phyloP scores from a whole-genome alignment of 768 basidiomycete species.

The Kwoniella pini region DNA sequence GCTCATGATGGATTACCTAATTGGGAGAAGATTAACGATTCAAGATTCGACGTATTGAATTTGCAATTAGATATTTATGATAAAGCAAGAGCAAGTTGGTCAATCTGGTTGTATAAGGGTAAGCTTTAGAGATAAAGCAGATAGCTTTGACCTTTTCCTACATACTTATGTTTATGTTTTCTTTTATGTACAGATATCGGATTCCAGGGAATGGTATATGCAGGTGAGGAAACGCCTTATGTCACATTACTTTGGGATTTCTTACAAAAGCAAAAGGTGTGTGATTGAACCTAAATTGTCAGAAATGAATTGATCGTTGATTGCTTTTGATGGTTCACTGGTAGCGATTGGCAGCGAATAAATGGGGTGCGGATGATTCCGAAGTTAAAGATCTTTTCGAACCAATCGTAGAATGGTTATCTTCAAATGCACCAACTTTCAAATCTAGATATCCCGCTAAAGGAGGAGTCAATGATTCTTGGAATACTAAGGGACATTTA shows the following conservation, averaged over 20 bases:
- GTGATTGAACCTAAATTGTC: too few species aligned
- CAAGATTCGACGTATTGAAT: slow-evolving; percentile 66
- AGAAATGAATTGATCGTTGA: neutral
- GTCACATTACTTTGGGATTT: slow-evolving; percentile 69
- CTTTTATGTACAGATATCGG: slow-evolving; percentile 34
- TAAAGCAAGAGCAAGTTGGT: slow-evolving; percentile 63
- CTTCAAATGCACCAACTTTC: slow-evolving; percentile 57
- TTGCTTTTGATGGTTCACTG: neutral
- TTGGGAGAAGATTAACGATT: slow-evolving; percentile 68
- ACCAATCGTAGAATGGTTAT: slow-evolving; percentile 63
- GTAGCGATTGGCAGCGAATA: slow-evolving; percentile 70
- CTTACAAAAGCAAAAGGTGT: slow-evolving; percentile 72
- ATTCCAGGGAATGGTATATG: slow-evolving; percentile 77
- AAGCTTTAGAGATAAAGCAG: neutral
- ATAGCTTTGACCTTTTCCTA: neutral
- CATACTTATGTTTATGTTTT: neutral
- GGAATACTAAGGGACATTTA: slow-evolving; percentile 44
- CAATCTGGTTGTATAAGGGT: slow-evolving; percentile 81
- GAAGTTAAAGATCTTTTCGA: slow-evolving; percentile 63
- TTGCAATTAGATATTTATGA: slow-evolving; percentile 75
- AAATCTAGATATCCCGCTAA: slow-evolving; percentile 56
- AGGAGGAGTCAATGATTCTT: slow-evolving; percentile 30
- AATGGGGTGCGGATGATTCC: slow-evolving; percentile 72
- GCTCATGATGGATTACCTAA: slow-evolving; percentile 60
- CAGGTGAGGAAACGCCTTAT: slow-evolving; percentile 69